These are phyloP conservation scores for Ascobolus immersus DNA, from an alignment of 495 filamentous ascomycete genomes.

Conservation along the genomic window DNA sequence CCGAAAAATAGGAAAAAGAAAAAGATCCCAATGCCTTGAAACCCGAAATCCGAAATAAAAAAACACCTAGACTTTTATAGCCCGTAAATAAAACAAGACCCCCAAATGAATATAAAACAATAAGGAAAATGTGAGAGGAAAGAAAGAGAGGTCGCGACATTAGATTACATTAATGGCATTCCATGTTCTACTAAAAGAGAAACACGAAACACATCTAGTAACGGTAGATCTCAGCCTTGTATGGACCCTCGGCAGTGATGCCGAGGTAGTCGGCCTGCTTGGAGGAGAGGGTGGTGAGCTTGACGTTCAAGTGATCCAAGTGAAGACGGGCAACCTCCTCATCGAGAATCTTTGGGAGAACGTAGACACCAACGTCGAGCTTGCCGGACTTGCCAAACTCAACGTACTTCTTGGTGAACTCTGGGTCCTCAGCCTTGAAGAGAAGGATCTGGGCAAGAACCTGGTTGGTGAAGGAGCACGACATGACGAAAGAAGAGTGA, in stretches of 20 bases:
- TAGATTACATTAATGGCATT: no score
- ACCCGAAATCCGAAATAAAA: no score
- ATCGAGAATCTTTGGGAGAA: constrained; percentile 92
- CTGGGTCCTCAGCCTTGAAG: constrained; percentile 72
- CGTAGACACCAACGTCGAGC: constrained; percentile 80
- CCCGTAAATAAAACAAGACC: no score
- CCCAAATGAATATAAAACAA: no score
- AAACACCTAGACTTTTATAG: no score
- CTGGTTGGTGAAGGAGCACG: constrained; percentile 99
- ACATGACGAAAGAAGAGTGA: constrained; percentile 98
- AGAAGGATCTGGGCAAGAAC: constrained; percentile 97
- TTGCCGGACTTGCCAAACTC: constrained; percentile 84
- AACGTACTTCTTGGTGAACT: constrained; percentile 74
- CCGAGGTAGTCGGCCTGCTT: constrained; percentile 89
- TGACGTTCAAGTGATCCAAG: constrained; percentile 73
- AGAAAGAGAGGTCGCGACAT: no score
- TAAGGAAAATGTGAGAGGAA: no score
- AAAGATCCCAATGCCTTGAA: no score
- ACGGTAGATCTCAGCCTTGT: constrained; percentile 66
- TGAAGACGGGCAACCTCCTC: constrained; percentile 93
- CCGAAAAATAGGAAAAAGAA: no score
- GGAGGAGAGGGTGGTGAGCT: constrained; percentile 58
- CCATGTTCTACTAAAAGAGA: constrained; percentile 4
- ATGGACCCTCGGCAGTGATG: constrained; percentile 60
- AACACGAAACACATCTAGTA: constrained; percentile 24